phyloP scores from a whole-genome alignment of 2,329 filamentous ascomycete species.

The Aspergillus proliferans region DNA sequence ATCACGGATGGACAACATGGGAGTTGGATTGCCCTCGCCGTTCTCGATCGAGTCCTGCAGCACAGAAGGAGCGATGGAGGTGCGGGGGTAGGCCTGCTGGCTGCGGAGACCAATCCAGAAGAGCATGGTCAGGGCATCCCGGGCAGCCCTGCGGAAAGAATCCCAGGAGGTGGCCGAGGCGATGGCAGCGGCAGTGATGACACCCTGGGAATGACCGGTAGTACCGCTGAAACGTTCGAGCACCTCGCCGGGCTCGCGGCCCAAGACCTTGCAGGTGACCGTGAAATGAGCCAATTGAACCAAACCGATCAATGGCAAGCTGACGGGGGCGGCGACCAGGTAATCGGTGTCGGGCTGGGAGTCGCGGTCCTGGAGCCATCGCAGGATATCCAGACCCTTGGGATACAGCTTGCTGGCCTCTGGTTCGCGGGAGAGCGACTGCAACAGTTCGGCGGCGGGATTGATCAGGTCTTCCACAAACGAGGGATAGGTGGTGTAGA shows the following conservation, averaged over 20 bases:
- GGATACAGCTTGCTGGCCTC: slow-evolving; percentile 91
- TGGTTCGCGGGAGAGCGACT: slow-evolving; percentile 72
- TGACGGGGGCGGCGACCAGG: slow-evolving; percentile 88
- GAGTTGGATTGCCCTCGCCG: slow-evolving; percentile 90
- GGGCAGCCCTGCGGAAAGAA: slow-evolving; percentile 73
- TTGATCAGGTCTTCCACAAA: slow-evolving; percentile 83
- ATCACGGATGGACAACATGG: slow-evolving; percentile 96
- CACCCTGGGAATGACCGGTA: slow-evolving; percentile 93
- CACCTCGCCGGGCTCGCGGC: slow-evolving; percentile 81
- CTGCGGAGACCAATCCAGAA: slow-evolving; percentile 98
- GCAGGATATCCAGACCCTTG: slow-evolving; percentile 92
- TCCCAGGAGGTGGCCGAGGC: slow-evolving; percentile 91
- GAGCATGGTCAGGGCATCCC: slow-evolving; percentile 78
- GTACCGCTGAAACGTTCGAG: slow-evolving; percentile 78
- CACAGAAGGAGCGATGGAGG: slow-evolving; percentile 83
- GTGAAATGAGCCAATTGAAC: slow-evolving; percentile 95
- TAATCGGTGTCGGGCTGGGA: slow-evolving; percentile 91
- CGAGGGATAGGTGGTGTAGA: slow-evolving; percentile 83
- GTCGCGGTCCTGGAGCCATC: slow-evolving; percentile 85
- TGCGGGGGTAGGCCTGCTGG: slow-evolving; percentile 94
- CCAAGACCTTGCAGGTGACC: slow-evolving; percentile 86
- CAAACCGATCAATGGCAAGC: slow-evolving; percentile 89
- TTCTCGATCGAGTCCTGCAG: slow-evolving; percentile 90
- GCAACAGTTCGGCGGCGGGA: slow-evolving; percentile 78
- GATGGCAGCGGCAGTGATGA: slow-evolving; percentile 87